A percentile compares a stretch with the other conserved stretches of the same genome.
Conservation (phyloP, 176 grass and related monocot species). For the Poa annua region DNA sequence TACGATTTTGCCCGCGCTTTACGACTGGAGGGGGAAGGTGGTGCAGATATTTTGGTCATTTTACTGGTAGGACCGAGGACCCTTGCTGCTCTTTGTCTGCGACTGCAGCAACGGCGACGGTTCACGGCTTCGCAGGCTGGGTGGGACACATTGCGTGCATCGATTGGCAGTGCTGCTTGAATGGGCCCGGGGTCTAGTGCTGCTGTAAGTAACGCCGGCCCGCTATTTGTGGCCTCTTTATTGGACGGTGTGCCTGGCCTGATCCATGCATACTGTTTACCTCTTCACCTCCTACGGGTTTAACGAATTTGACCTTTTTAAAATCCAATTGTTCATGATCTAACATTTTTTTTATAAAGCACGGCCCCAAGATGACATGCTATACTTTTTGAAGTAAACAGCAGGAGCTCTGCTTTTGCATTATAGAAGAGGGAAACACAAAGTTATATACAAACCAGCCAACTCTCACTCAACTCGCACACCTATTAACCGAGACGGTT, state of each 20-base stretch:
- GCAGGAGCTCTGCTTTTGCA: no score
- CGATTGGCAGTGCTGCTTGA: neutral
- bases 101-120: slow-evolving; percentile 24
- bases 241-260: slow-evolving; percentile 31
- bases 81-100: neutral
- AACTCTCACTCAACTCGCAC: no score
- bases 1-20: neutral
- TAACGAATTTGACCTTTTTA: no score
- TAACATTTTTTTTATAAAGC: no score
- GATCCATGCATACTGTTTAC: neutral
- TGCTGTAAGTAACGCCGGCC: neutral
- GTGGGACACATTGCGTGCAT: neutral
- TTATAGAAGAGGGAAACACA: no score
- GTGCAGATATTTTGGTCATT: neutral
- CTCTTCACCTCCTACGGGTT: no score
- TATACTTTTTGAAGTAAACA: no score
- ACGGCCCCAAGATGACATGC: no score
- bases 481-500: no score
- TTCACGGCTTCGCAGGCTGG: slow-evolving; percentile 33
- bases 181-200: neutral
- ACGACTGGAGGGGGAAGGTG: neutral
- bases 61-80: neutral
- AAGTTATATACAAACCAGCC: no score
- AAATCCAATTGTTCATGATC: no score
- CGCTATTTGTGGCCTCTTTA: neutral